Percentiles rank a stretch among this genome's conserved stretches.
These are phyloP conservation scores for Dryas integrifolia DNA, from an alignment of 331 rosid genomes.

Conservation along the genomic window DNA sequence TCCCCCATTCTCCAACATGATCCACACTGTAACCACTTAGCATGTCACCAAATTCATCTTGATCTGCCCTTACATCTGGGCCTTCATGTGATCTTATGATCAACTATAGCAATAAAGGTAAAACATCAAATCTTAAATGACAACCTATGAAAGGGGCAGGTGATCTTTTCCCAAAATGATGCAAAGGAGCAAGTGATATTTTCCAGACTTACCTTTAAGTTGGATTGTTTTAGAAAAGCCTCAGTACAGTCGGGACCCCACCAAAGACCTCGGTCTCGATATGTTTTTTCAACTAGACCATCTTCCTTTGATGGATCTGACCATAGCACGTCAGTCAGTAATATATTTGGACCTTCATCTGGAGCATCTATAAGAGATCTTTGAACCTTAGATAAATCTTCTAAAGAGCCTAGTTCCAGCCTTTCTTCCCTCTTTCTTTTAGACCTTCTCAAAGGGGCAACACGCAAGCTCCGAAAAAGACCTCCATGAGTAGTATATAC, in stretches of 20 bases:
- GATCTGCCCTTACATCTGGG: conserved; percentile 74
- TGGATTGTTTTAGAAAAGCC: conserved; percentile 65
- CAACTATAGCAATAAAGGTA: conserved; percentile 51
- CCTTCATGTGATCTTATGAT: conserved; percentile 96
- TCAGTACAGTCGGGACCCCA: conserved; percentile 96
- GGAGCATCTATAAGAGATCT: conserved; percentile 63
- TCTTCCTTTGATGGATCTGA: conserved; percentile 71
- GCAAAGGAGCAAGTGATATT: background rate
- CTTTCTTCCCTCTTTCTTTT: conserved; percentile 51
- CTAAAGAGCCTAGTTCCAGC: conserved; percentile 70
- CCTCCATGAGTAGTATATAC: conserved; percentile 91
- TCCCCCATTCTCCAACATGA: conserved; percentile 75
- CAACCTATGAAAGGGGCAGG: conserved; percentile 8
- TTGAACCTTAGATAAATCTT: conserved; percentile 59
- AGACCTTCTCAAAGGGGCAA: conserved; percentile 38
- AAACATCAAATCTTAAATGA: background rate
- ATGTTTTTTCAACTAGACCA: conserved; percentile 64
- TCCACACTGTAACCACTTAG: conserved; percentile 74
- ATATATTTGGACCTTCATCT: conserved; percentile 53
- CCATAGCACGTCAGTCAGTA: conserved; percentile 80
- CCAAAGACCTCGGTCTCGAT: conserved; percentile 59
- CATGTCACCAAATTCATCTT: conserved; percentile 72
- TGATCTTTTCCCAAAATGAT: background rate
- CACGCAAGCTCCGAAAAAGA: conserved; percentile 59
- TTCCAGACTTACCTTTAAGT: conserved; percentile 58